A percentile compares a stretch with the other conserved stretches of the same genome.
Conservation (phyloP, 1,139 yeast genomes). For the Candida anutae region DNA sequence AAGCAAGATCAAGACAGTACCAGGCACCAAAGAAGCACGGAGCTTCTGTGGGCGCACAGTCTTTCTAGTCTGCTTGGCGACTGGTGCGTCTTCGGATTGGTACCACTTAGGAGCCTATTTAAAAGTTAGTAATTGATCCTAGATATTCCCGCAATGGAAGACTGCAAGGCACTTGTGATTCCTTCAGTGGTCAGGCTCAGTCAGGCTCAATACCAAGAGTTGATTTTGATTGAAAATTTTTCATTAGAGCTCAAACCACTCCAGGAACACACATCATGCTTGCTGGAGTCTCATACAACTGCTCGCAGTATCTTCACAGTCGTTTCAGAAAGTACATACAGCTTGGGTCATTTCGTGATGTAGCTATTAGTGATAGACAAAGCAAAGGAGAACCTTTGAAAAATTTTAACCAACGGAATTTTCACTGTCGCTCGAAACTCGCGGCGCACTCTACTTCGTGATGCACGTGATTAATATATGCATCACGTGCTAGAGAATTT, state of each 20-base stretch:
- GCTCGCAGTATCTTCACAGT: too few relatives aligned
- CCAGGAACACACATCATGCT: too few relatives aligned
- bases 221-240: too few relatives aligned
- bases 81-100: slow-evolving; percentile 91
- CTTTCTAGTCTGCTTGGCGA: slow-evolving; percentile 84
- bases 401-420: slow-evolving; percentile 11
- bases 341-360: slow-evolving; percentile 26
- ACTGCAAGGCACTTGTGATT: slow-evolving; percentile 1
- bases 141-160: not conserved
- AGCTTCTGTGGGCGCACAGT: slow-evolving; percentile 90
- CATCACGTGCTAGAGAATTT: too few relatives aligned
- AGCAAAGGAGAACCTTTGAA: slow-evolving; percentile 10
- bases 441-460: too few relatives aligned
- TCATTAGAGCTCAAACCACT: not conserved
- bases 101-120: slow-evolving; percentile 86
- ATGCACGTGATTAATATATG: too few relatives aligned
- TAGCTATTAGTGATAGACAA: slow-evolving; percentile 16
- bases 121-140: slow-evolving; percentile 25
- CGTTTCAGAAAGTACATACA: slow-evolving; percentile 25
- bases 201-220: too few relatives aligned
- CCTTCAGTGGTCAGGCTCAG: not conserved
- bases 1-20: slow-evolving; percentile 94
- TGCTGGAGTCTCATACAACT: too few relatives aligned
- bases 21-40: slow-evolving; percentile 96
- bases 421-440: too few relatives aligned